These are phyloP conservation scores for Aegilops longissima DNA, from an alignment of 176 grass and related monocot genomes.

Conservation along the genomic window DNA sequence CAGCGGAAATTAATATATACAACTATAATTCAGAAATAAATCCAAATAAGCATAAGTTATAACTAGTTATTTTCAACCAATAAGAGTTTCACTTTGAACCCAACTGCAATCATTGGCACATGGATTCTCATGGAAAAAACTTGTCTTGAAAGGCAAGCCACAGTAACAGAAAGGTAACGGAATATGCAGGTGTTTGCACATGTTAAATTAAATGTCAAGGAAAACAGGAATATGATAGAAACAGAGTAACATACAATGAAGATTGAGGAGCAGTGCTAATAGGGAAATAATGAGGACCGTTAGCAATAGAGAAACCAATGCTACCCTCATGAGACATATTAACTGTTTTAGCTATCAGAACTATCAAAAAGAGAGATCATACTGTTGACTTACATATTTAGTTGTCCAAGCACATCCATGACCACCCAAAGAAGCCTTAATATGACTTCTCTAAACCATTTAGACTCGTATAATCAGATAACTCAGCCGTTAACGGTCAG, in stretches of 20 bases:
- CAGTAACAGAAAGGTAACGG: neutral
- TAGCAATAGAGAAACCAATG: neutral
- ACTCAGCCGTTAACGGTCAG: neutral
- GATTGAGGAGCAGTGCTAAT: neutral
- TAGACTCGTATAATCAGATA: neutral
- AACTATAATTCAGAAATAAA: neutral
- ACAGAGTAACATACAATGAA: neutral
- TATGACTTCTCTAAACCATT: neutral
- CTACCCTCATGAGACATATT: neutral
- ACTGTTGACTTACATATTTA: neutral
- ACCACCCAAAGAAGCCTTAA: neutral
- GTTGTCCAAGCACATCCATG: neutral
- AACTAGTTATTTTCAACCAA: neutral
- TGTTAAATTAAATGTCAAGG: neutral
- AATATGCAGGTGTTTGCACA: neutral
- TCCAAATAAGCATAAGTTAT: neutral
- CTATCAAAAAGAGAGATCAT: neutral
- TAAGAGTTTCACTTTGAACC: neutral
- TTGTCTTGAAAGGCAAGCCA: neutral
- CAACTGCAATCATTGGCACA: neutral
- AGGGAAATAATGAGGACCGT: neutral
- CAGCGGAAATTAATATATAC: neutral
- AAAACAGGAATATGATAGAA: slow-evolving; percentile 4
- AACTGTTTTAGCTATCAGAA: neutral
- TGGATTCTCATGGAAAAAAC: neutral